phyloP scores from a whole-genome alignment of 768 basidiomycete genomes.

The Trametopsis cervina region DNA sequence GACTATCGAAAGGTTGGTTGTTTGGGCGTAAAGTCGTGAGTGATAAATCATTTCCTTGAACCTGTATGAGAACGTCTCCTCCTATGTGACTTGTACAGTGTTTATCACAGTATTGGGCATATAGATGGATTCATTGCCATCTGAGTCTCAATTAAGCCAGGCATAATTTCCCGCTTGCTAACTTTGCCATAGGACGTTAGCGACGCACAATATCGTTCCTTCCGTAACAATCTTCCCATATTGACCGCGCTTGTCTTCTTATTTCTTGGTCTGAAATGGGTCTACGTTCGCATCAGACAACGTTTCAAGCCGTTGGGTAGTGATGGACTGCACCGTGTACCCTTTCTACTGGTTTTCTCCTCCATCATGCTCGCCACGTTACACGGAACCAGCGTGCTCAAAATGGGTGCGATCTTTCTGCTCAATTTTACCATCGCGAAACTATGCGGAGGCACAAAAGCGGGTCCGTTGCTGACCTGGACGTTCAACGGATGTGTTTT shows the following conservation, averaged over 20 bases:
- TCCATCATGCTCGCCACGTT: conserved; percentile 58
- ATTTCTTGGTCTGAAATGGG: conserved; percentile 51
- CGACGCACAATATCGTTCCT: conserved; percentile 85
- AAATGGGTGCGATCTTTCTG: conserved; percentile 65
- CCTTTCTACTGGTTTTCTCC: conserved; percentile 58
- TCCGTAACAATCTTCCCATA: conserved; percentile 71
- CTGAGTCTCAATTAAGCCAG: no score
- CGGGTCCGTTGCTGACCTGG: conserved; percentile 61
- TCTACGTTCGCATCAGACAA: conserved; percentile 27
- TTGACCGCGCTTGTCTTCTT: conserved; percentile 42
- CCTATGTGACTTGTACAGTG: no score
- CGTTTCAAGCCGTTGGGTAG: not conserved
- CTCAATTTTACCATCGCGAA: conserved; percentile 65
- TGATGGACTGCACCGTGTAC: conserved; percentile 34
- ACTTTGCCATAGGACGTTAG: conserved; percentile 68
- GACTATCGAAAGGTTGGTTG: conserved; percentile 74
- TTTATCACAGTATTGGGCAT: no score
- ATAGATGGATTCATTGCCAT: no score
- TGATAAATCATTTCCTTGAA: no score
- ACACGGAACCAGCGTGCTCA: conserved; percentile 77
- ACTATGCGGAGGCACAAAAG: conserved; percentile 31
- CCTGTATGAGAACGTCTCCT: no score
- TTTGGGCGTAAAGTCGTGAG: conserved; percentile 73
- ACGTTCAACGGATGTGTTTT: conserved; percentile 67
- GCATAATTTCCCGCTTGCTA: no score